Base-by-base conservation (phyloP, 176 grass and related monocot genomes). In the Pontederia crassipes region DNA sequence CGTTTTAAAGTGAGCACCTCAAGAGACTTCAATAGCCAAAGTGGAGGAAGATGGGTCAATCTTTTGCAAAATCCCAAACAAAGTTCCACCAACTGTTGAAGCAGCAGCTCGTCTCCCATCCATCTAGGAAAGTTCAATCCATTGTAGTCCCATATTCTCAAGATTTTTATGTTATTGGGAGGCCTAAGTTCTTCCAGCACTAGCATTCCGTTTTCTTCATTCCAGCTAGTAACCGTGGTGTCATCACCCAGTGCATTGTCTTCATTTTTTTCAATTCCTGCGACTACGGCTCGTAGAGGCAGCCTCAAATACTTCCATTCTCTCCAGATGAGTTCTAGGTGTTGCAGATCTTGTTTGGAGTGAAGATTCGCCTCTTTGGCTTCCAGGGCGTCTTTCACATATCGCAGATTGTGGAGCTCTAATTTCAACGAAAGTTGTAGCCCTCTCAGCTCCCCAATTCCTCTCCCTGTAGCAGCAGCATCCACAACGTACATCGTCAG, bases 1-100 rank as follows among this genome's bases (percentile, higher is more conserved):
- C 20, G 11, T 4, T 17, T 7, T 53, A 78, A 50, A 51, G 3
- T 0, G 0, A 78, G 11, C 45, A 48, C 28, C 12, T 49, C 14
- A 18, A 78, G 75, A 3, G 52, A 78, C 17, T 66, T 55, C 9
- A 78, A 40, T 0, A 64, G 48, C 58, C 58, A 69, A 54, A 78
- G 32, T 20, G 75, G 10, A 16, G 75, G 67, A 52, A 78, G 28
- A 29, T 48, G 45, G 8, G 12, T 70, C 27, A 45, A 64, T 4
- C 56, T 28, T 29, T 4, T 15, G 50, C 66, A 71, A 0, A 2
- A 0, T 13, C 40, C 12, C 10, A 78, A 12, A 57, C 2, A 2
- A 17, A 78, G 13, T 32, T 71, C 57, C 10, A 55, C 52, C 1
- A 78, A 27, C 59, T 63, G 58, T 55, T 71, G 11, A 12, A 79